Base-by-base conservation (phyloP, 2,329 filamentous ascomycete species). In the Colletotrichum chrysophilum region DNA sequence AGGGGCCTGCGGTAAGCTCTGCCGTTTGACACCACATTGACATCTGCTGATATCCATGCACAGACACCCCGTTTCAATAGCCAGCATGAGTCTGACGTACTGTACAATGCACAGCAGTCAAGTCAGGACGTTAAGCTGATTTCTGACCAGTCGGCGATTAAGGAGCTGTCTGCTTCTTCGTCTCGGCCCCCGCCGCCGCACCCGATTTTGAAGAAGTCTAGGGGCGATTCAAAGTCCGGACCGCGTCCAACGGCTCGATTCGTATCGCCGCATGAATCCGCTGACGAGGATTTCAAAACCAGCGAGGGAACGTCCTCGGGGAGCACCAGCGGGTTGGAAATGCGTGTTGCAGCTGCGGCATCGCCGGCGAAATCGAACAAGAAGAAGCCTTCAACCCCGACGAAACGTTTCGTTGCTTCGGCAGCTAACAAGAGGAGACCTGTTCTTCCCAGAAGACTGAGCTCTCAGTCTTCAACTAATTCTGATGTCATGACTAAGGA, bases 181-280 rank as follows among this genome's bases (percentile, higher is more conserved):
- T 85, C 86, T 16, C 87, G 87, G 71, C 86, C 87, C 9, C 86
- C 88, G 6, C 88, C 87, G 43, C 80, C 87, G 4, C 90, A 91
- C 78, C 90, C 91, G 1, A 93, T 93, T 69, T 80, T 93, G 74
- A 92, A 92, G 80, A 93, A 92, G 81, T 84, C 87, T 60, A 87
- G 89, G 78, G 88, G 88, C 16, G 89, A 89, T 72, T 90, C 90
- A 34, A 83, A 85, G 24, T 87, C 86, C 18, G 89, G 89, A 7
- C 88, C 89, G 14, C 87, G 89, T 24, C 90, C 90, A n/a, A 92
- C 90, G 10, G 90, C 91, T 70, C 89, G 90, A n/a, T 92, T 93
- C 78, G 87, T 89, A 9, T 90, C 89, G 18, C 90, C 91, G 3
- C 87, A 87, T 36, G 86, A 85, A 34, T 89, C 89, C 36, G 86